Evolutionary conservation across 148 eudicot genomes (phyloP), one percentile per base, ranked within the genome.

Genomic region (Rhododendron simsii): DNA sequence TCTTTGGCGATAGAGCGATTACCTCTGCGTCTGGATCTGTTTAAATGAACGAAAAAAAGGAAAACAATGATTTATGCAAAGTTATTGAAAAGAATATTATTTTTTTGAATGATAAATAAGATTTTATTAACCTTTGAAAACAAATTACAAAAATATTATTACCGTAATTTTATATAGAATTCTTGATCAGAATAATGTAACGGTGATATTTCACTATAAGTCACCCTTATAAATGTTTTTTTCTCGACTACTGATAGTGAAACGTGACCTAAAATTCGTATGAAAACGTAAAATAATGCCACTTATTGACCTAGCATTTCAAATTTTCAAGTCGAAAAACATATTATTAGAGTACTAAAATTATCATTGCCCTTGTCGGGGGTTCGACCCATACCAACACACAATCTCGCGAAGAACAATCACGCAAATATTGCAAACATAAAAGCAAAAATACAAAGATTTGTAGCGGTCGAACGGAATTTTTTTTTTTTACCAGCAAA

Each of bases 1-100:
- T 91, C 86, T 93, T 94, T 6, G 98, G 98, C 5, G 98, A 95
- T 51, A 95, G 81, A 20, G 96, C 96, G 0, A 96, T 93, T 5
- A 96, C 98, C 88, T 96, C 98, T 0, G 98, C 98, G 91, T 95
- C 98, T 83, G 98, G 98, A 91, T 95, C 98, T 95, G 90, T 81
- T 23, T 20, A 15, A 39, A 12, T 21, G 23, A 26, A 45, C 28
- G 45, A 41, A 15, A 82, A 8, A 71, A 1, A 8, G 14, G 12
- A 71, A 71, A 13, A 14, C 4, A 13, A 14, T 30, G 75, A 12
- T 69, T 69, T 4, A 30, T 11, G 1, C 33, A 7, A 12, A 71
- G 39, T 15, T 71, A 11, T 69, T 65, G 12, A 28, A 30, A 30
- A 28, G 45, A 41, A 41, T 41, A 41, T 41, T 41, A 41, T 41